Evolutionary conservation across 495 filamentous ascomycete genomes (phyloP), one percentile per base, ranked within the genome.

Genomic region (Aspergillus egyptiacus): DNA sequence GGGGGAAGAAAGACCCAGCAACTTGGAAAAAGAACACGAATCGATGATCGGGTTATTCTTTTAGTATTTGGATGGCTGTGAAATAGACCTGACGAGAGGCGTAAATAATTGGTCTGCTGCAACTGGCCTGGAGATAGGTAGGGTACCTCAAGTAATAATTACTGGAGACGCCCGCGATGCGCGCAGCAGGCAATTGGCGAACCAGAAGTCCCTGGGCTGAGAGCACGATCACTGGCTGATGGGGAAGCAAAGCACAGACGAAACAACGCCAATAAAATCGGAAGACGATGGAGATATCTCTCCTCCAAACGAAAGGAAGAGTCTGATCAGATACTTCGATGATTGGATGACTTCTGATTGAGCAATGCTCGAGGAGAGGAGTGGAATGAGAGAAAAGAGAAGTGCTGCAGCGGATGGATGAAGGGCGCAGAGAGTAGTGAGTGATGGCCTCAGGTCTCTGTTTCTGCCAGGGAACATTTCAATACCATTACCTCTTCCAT

Each of bases 141-240:
- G 35, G 39, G 48, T 22, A 27, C n/a, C n/a, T n/a, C n/a, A n/a
- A 46, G 40, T 38, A 46, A 25, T 23, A 48, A 54, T 56, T 54
- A 57, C 57, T 60, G 54, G 57, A 45, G 54, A 60, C 50, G 49
- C 41, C 42, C 53, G 57, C 55, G 56, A 68, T 70, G 67, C 60
- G 63, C 52, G 57, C 59, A 57, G 53, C 51, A 43, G 48, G 58
- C 65, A 68, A 71, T 71, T 68, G 68, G 62, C 68, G 68, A 71
- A 71, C 68, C 68, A 71, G 65, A 69, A 58, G 58, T 63, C 51
- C 58, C 56, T 62, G 58, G n/a, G 46, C 57, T 55, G 51, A 61
- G 32, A 50, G 45, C 51, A 50, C 52, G 56, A 59, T 55, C 52
- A 59, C 52, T 59, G 56, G 56, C 42, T 52, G 51, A 47, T 53